Percentiles rank a stretch among this genome's conserved stretches.
phyloP scores from a whole-genome alignment of 108 stramenopile species.

The Discostella stelligeroides region DNA sequence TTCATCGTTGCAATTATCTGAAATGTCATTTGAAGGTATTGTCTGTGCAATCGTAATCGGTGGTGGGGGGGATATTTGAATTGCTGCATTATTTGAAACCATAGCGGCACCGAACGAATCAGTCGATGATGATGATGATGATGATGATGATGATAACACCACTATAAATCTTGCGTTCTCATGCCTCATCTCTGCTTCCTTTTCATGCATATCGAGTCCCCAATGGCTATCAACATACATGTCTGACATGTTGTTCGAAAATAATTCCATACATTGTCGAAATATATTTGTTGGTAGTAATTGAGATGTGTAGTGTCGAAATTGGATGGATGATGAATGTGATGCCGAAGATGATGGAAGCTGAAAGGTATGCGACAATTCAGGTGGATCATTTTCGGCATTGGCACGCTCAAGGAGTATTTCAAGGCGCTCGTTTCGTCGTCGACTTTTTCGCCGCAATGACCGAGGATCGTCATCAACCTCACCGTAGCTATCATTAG shows the following conservation, averaged over 20 bases:
- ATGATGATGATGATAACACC: conserved; percentile 21
- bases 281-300: conserved; percentile 14
- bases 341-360: neutral
- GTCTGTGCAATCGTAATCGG: neutral
- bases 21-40: neutral
- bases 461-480: too few species aligned
- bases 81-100: neutral
- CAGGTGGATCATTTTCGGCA: neutral
- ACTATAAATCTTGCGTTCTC: conserved; percentile 69
- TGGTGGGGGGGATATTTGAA: neutral
- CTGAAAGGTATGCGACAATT: neutral
- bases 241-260: conserved; percentile 76
- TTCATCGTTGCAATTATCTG: conserved; percentile 9
- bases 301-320: conserved; percentile 35
- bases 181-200: conserved; percentile 65
- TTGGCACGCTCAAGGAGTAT: too few species aligned
- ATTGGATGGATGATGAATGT: neutral
- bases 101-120: neutral
- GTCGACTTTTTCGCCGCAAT: too few species aligned
- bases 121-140: neutral
- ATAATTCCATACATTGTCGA: conserved; percentile 53
- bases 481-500: too few species aligned
- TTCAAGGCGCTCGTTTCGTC: too few species aligned
- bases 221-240: conserved; percentile 69
- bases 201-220: conserved; percentile 78